Evolutionary conservation across 805 yeast species (phyloP), one percentile per base, ranked within the genome.

Genomic region (Yarrowia keelungensis): DNA sequence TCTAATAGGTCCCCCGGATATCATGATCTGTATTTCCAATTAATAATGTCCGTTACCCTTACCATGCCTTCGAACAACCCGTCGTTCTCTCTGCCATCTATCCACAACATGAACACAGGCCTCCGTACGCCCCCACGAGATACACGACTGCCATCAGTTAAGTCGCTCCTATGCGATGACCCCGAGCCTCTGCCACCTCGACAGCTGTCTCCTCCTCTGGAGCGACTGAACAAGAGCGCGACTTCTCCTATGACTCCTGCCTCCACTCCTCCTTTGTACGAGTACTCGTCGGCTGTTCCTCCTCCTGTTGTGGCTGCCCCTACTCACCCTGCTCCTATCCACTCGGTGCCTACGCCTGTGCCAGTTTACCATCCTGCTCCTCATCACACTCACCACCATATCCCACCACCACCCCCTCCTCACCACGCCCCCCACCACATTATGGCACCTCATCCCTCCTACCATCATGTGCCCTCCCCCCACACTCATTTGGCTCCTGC

Each of bases 81-180:
- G 16, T 26, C 50, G 15, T 59, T 59, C 42, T 59, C 65, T 0
- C 65, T 59, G 11, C 65, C 65, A 12, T 59, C 65, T 10, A 59
- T 59, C 38, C 65, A 59, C 51, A 59, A 45, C 65, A 45, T 59
- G 65, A 42, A 59, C 65, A 59, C 51, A 11, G 65, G 65, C 19
- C 42, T 59, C 9, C 65, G 65, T 1, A 59, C 65, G 8, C 65
- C 65, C 3, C 65, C 65, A n/a, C 51, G 51, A 43, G 65, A 59
- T 15, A 45, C 65, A 19, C 65, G 65, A 14, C 51, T 59, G 3
- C 65, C 65, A n/a, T 59, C 65, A 3, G 65, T 59, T 39, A 59
- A 59, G 16, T 59, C 65, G 10, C 65, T 59, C 1, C 42, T 59
- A 8, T 59, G 65, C 22, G 65, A 59, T 19, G 65, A 59, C 10